Evolutionary conservation across 192 early-diverging fungal genomes (phyloP).

Genomic region (Entomortierella beljakovae): DNA sequence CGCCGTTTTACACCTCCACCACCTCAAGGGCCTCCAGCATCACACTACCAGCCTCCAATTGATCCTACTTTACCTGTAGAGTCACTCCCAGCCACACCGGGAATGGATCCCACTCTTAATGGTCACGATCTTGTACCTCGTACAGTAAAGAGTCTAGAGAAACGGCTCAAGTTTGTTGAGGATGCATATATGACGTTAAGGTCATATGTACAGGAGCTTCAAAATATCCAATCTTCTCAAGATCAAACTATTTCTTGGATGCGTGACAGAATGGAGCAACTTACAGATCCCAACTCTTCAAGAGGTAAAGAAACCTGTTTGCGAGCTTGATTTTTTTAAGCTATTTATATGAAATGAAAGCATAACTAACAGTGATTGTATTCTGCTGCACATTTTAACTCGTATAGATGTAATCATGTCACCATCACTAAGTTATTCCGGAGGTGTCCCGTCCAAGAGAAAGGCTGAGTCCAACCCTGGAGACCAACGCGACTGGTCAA

Average conservation of each 20-base stretch:
- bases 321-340: neutral
- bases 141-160: conserved; percentile 24
- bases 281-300: conserved; percentile 19
- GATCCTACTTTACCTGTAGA: neutral
- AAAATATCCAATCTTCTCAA: conserved; percentile 31
- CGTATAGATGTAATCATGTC: conserved; percentile 29
- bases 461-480: conserved; percentile 35
- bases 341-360: neutral
- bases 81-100: neutral
- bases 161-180: conserved; percentile 37
- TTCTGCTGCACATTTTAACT: neutral
- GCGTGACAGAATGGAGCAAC: conserved; percentile 42
- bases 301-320: conserved; percentile 13
- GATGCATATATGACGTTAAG: conserved; percentile 45
- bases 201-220: conserved; percentile 42
- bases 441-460: conserved; percentile 42
- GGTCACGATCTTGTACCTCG: conserved; percentile 31
- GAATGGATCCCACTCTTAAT: conserved; percentile 15
- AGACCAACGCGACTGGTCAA: conserved; percentile 31
- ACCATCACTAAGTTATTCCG: conserved; percentile 20
- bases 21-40: neutral
- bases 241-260: conserved; percentile 51
- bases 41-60: neutral
- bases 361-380: neutral
- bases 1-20: conserved; percentile 19